Evolutionary conservation across 1,284 basidiomycete species (phyloP).

Genomic region (Mycosarcoma mackinlayi): DNA sequence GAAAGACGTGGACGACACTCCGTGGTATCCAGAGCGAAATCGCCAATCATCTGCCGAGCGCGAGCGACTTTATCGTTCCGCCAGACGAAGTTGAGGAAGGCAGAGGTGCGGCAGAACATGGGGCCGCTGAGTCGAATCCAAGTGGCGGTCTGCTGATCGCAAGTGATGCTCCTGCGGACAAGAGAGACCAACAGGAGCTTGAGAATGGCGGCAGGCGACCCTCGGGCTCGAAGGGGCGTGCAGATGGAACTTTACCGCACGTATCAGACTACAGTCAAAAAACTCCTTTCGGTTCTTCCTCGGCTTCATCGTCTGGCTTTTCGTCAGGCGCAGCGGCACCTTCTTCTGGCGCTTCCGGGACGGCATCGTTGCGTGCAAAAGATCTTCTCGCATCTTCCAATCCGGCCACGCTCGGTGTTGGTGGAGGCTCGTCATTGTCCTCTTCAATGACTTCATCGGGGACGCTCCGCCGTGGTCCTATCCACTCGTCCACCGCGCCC

Average conservation of each 20-base stretch:
- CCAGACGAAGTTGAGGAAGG: slow-evolving; percentile 29
- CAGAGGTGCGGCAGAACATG: background rate
- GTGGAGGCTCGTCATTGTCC: background rate
- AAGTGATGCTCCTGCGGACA: slow-evolving; percentile 7
- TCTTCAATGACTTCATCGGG: slow-evolving; percentile 11
- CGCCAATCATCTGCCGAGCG: slow-evolving; percentile 48
- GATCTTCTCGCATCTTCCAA: slow-evolving; percentile 27
- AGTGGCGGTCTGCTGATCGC: slow-evolving; percentile 44
- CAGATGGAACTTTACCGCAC: slow-evolving; percentile 21
- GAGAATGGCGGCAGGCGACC: slow-evolving; percentile 1
- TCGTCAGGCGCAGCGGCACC: slow-evolving; percentile 33
- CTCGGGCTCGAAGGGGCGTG: slow-evolving; percentile 7
- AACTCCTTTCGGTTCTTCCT: slow-evolving; percentile 33
- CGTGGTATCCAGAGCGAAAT: slow-evolving; percentile 46
- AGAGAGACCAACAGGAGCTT: background rate
- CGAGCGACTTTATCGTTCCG: slow-evolving; percentile 53
- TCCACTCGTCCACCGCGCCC: slow-evolving; percentile 31
- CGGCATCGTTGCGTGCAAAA: slow-evolving; percentile 30
- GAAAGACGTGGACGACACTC: slow-evolving; percentile 54
- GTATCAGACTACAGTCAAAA: slow-evolving; percentile 46
- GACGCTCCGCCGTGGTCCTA: slow-evolving; percentile 24
- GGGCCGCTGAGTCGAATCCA: slow-evolving; percentile 21
- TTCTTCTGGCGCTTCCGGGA: background rate
- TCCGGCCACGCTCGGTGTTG: background rate
- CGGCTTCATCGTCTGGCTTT: slow-evolving; percentile 15